Percentiles rank a stretch among this genome's conserved stretches.
Evolutionary conservation across 2,329 filamentous ascomycete species (phyloP).

Genomic region (Ceratocystis alfenasii): DNA sequence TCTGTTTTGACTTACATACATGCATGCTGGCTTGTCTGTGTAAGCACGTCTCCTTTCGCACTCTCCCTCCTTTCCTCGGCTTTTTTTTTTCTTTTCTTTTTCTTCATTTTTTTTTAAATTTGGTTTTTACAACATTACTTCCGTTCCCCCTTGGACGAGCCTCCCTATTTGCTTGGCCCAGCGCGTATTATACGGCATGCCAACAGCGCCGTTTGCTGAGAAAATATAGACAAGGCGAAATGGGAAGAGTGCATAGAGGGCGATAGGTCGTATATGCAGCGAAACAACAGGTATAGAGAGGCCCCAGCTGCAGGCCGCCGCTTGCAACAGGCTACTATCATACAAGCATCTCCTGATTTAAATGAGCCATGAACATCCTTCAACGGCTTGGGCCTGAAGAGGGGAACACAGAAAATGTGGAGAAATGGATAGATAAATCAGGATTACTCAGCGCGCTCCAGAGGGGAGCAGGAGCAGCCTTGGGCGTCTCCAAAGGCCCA

Average conservation of each 20-base stretch:
- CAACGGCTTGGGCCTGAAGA: not conserved
- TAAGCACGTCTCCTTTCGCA: too few relatives aligned
- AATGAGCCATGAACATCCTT: not conserved
- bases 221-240: slow-evolving; percentile 3
- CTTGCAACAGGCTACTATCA: slow-evolving; percentile 1
- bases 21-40: too few relatives aligned
- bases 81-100: too few relatives aligned
- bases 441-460: not conserved
- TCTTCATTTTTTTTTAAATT: too few relatives aligned
- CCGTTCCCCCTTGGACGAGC: not conserved
- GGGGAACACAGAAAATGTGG: not conserved
- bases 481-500: not conserved
- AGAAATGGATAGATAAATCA: not conserved
- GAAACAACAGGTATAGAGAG: slow-evolving; percentile 6
- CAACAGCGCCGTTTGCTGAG: not conserved
- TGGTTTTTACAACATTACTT: too few relatives aligned
- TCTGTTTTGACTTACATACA: too few relatives aligned
- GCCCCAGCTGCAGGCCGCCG: slow-evolving; percentile 7
- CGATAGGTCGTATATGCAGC: slow-evolving; percentile 9
- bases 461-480: too few relatives aligned
- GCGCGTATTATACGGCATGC: not conserved
- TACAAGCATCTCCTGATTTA: slow-evolving; percentile 8
- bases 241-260: not conserved
- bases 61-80: too few relatives aligned
- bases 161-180: not conserved